A percentile compares a stretch with the other conserved stretches of the same genome.
phyloP scores from a whole-genome alignment of 2,329 filamentous ascomycete genomes.

The Alternaria angustiovoidea region DNA sequence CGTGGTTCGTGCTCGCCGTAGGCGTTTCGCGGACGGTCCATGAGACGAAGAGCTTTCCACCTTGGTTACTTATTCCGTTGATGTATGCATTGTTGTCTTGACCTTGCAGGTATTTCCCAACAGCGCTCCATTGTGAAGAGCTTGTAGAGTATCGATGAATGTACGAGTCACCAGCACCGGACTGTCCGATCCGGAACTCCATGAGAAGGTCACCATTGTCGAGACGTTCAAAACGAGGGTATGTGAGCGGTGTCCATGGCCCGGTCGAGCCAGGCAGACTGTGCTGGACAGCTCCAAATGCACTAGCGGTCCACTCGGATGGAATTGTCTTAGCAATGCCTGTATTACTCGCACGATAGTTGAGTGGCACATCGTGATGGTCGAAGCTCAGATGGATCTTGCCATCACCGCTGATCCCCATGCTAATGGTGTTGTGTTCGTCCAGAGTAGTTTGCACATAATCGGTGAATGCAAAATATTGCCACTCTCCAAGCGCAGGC shows the following conservation, averaged over 20 bases:
- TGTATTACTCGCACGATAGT: constrained; percentile 43
- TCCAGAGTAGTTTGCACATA: constrained; percentile 61
- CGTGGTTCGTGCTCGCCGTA: constrained; percentile 58
- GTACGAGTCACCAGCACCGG: constrained; percentile 60
- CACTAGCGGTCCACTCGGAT: constrained; percentile 35
- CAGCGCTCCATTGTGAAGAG: constrained; percentile 49
- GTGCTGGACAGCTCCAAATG: constrained; percentile 41
- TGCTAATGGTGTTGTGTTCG: constrained; percentile 63
- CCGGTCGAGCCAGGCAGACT: constrained; percentile 41
- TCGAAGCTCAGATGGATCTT: constrained; percentile 64
- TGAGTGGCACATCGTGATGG: constrained; percentile 55
- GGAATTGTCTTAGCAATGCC: constrained; percentile 45
- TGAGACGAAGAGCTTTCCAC: constrained; percentile 53
- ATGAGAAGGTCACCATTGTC: constrained; percentile 54
- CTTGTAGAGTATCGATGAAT: constrained; percentile 56
- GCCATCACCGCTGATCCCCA: constrained; percentile 62
- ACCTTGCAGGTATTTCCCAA: constrained; percentile 56
- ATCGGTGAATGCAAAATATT: constrained; percentile 59
- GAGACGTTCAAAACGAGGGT: constrained; percentile 58
- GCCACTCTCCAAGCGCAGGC: constrained; percentile 50
- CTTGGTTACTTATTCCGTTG: constrained; percentile 56
- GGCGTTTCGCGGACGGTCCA: constrained; percentile 63
- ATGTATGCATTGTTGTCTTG: constrained; percentile 61
- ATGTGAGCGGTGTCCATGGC: constrained; percentile 55
- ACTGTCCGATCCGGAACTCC: constrained; percentile 61